Percentiles rank a stretch among this genome's conserved stretches.
Conservation (phyloP, 1,284 basidiomycete genomes). For the Rhodotorula sp. region DNA sequence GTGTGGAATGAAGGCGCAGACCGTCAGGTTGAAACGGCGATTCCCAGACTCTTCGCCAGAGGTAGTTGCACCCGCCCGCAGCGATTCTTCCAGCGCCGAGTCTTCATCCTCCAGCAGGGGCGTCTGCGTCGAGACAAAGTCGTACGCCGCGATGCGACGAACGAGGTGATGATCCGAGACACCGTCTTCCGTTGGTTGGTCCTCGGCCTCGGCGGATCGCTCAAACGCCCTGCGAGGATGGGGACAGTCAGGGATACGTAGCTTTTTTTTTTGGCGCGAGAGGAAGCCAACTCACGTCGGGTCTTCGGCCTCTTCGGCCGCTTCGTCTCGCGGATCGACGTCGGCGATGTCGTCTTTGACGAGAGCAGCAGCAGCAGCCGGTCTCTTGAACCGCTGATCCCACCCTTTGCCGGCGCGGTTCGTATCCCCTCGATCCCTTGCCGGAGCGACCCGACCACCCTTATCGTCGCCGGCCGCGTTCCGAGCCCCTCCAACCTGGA, state of each 20-base stretch:
- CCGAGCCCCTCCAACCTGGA: constrained; percentile 20
- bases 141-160: constrained; percentile 16
- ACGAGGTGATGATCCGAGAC: constrained; percentile 26
- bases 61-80: too few species aligned
- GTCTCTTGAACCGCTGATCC: constrained; percentile 33
- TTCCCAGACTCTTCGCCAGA: too few species aligned
- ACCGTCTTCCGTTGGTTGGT: neutral
- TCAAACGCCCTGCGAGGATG: neutral
- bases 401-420: constrained; percentile 21
- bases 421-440: constrained; percentile 7
- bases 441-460: neutral
- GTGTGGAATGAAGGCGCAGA: constrained; percentile 34
- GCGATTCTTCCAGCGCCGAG: neutral
- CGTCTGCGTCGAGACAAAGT: neutral
- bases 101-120: neutral
- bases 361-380: neutral
- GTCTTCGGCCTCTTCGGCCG: neutral
- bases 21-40: constrained; percentile 22
- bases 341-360: neutral
- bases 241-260: neutral
- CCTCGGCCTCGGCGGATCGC: neutral
- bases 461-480: neutral
- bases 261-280: neutral
- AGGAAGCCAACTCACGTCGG: neutral
- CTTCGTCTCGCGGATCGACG: neutral